Conservation (phyloP, 768 basidiomycete species). For the Serendipita vermifera region DNA sequence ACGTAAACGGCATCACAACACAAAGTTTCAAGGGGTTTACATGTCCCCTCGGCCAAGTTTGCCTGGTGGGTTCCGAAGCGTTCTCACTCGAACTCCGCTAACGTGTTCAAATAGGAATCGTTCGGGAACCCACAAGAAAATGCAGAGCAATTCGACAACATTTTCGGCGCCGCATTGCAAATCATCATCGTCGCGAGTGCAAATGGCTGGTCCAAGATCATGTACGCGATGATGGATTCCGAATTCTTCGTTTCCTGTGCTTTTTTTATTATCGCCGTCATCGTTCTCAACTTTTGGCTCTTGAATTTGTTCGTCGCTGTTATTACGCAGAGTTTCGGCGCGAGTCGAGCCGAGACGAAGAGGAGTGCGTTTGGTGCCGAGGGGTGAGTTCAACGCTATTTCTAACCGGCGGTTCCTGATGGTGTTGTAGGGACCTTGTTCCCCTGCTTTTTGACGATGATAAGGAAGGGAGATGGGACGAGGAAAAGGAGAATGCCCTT, state of each 20-base stretch:
- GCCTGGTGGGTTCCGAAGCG: slow-evolving; percentile 38
- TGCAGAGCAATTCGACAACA: slow-evolving; percentile 77
- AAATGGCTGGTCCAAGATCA: slow-evolving; percentile 62
- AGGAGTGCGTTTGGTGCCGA: slow-evolving; percentile 85
- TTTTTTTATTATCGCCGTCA: slow-evolving; percentile 72
- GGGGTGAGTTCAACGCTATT: slow-evolving; percentile 18
- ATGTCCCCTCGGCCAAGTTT: slow-evolving; percentile 77
- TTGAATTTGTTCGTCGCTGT: slow-evolving; percentile 91
- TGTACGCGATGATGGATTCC: slow-evolving; percentile 82
- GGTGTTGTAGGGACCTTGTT: neutral
- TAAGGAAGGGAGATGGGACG: slow-evolving; percentile 47
- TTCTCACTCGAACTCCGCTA: neutral
- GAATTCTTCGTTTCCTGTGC: slow-evolving; percentile 81
- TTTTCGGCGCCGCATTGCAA: slow-evolving; percentile 69
- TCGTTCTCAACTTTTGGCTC: slow-evolving; percentile 89
- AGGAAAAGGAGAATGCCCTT: slow-evolving; percentile 37
- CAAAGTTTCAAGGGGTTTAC: slow-evolving; percentile 64
- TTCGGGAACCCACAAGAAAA: slow-evolving; percentile 47
- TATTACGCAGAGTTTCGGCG: slow-evolving; percentile 86
- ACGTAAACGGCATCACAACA: slow-evolving; percentile 26
- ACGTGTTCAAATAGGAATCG: slow-evolving; percentile 33
- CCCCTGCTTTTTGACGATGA: slow-evolving; percentile 1
- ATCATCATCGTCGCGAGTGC: slow-evolving; percentile 74
- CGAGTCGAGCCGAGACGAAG: slow-evolving; percentile 72
- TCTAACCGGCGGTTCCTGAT: neutral